Conservation (phyloP, 1,139 yeast species). For the Hemisphaericaspora xylofermentans region DNA sequence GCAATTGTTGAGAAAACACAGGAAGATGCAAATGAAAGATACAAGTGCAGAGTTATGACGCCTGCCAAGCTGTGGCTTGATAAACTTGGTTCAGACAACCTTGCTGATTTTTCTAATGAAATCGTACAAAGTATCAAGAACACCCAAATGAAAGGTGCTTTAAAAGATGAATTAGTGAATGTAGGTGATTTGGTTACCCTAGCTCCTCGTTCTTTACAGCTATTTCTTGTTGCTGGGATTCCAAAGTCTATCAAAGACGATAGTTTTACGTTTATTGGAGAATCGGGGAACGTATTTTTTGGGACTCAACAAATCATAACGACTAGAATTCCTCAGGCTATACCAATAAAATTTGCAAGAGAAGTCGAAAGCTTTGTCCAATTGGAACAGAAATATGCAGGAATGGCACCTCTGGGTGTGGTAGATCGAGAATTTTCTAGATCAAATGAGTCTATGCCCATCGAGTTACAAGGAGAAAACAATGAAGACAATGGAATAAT, state of each 20-base stretch:
- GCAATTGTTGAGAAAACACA: no score
- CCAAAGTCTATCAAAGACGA: conserved; percentile 29
- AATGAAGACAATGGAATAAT: conserved; percentile 1
- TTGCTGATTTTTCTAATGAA: conserved; percentile 9
- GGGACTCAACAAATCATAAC: conserved; percentile 46
- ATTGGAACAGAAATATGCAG: conserved; percentile 31
- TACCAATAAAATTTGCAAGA: conserved; percentile 32
- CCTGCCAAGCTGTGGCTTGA: no score
- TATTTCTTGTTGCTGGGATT: conserved; percentile 33
- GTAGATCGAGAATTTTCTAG: conserved; percentile 34
- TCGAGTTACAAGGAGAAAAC: conserved; percentile 16
- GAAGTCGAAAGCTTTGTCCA: conserved; percentile 28
- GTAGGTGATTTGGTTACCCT: conserved; percentile 44
- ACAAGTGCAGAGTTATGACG: no score
- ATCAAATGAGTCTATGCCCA: conserved; percentile 24
- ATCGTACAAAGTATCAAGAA: conserved; percentile 18
- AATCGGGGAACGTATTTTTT: conserved; percentile 56
- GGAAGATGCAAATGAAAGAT: no score
- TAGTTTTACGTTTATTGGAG: conserved; percentile 51
- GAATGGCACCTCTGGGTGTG: conserved; percentile 42
- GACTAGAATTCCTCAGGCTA: conserved; percentile 54
- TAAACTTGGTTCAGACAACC: conserved; percentile 1
- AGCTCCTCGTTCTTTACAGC: conserved; percentile 27
- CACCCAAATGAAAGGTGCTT: conserved; percentile 27
- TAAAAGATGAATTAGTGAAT: conserved; percentile 24